A percentile compares a stretch with the other conserved stretches of the same genome.
These are phyloP conservation scores for Pseudopithomyces maydicus DNA, from an alignment of 2,329 filamentous ascomycete species.

Conservation along the genomic window DNA sequence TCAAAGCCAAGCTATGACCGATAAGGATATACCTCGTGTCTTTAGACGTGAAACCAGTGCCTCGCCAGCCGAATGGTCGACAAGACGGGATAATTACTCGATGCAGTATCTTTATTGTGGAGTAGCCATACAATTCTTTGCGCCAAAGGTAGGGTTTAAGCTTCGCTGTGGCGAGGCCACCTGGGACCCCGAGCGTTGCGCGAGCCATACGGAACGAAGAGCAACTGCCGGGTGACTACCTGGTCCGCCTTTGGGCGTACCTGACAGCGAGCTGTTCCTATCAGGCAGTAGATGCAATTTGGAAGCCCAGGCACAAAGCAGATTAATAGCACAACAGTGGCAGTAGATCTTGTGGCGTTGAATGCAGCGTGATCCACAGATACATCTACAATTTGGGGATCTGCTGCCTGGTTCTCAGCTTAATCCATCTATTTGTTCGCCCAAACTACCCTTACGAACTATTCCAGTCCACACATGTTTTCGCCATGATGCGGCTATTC, in stretches of 20 bases:
- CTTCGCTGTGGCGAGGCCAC: not conserved
- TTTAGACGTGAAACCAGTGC: conserved; percentile 4
- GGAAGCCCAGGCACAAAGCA: conserved; percentile 9
- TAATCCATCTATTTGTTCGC: not conserved
- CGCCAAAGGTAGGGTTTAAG: not conserved
- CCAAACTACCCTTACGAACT: not conserved
- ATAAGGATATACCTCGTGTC: conserved; percentile 14
- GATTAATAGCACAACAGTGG: not conserved
- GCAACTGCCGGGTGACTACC: not conserved
- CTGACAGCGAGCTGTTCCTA: conserved; percentile 6
- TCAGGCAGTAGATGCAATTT: conserved; percentile 2
- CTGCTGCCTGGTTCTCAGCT: too few species aligned
- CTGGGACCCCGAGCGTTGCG: not conserved
- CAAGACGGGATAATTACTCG: conserved; percentile 1
- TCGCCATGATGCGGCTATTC: not conserved
- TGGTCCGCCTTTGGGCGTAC: conserved; percentile 2
- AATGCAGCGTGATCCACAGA: not conserved
- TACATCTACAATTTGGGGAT: too few species aligned
- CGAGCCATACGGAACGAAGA: not conserved
- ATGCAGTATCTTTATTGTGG: not conserved
- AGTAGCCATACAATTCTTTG: not conserved
- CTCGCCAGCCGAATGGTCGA: conserved; percentile 1
- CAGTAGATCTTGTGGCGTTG: not conserved
- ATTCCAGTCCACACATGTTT: not conserved
- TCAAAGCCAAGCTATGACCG: conserved; percentile 10